phyloP scores from a whole-genome alignment of 208 protist species.

The Tritrichomonas musculus region DNA sequence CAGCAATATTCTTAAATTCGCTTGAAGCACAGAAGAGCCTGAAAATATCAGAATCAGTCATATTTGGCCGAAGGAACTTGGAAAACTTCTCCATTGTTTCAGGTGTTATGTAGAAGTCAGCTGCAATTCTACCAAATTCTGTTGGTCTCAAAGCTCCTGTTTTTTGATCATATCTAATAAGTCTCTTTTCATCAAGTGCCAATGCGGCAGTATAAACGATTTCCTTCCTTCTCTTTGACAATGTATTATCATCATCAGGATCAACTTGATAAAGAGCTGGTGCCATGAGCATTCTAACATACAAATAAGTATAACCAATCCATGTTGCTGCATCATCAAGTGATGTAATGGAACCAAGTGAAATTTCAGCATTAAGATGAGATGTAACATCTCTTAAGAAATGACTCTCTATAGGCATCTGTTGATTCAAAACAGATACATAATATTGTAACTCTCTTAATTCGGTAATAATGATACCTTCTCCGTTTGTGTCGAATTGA shows the following conservation, averaged over 20 bases:
- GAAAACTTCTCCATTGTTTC: slow-evolving; percentile 88
- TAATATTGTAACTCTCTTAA: slow-evolving; percentile 93
- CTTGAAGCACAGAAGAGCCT: slow-evolving; percentile 64
- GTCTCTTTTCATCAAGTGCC: slow-evolving; percentile 67
- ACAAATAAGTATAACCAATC: slow-evolving; percentile 95
- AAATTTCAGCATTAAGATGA: slow-evolving; percentile 97
- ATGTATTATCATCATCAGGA: neutral
- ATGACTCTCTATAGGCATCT: slow-evolving; percentile 97
- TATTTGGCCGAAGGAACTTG: slow-evolving; percentile 74
- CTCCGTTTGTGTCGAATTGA: slow-evolving; percentile 78
- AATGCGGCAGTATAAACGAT: slow-evolving; percentile 81
- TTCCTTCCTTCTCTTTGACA: slow-evolving; percentile 65
- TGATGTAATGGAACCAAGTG: slow-evolving; percentile 80
- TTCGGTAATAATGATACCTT: slow-evolving; percentile 82
- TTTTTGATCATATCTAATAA: slow-evolving; percentile 74
- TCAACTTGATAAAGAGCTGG: slow-evolving; percentile 84
- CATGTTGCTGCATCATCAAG: slow-evolving; percentile 84
- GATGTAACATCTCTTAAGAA: slow-evolving; percentile 84
- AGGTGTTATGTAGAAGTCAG: slow-evolving; percentile 90
- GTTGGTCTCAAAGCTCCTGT: slow-evolving; percentile 72
- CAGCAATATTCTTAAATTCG: slow-evolving; percentile 91
- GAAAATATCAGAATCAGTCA: slow-evolving; percentile 94
- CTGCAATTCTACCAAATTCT: slow-evolving; percentile 91
- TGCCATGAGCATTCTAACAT: slow-evolving; percentile 86
- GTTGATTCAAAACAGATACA: slow-evolving; percentile 90